Evolutionary conservation across 345 rosid species (phyloP).

Genomic region (Populus simonii): DNA sequence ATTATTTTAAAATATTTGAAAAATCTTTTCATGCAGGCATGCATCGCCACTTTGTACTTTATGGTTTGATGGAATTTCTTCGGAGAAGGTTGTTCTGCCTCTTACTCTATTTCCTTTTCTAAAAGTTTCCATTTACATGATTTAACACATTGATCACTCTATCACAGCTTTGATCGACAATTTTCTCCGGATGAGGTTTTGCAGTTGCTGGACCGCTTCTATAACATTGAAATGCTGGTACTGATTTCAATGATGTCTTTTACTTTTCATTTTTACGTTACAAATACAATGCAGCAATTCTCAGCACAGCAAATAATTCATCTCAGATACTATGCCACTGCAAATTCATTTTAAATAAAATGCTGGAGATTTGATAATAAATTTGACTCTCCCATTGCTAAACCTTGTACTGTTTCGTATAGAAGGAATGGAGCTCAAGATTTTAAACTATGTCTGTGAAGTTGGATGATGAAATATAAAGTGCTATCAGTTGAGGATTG

Average conservation of each 20-base stretch:
- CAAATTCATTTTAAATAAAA: neutral
- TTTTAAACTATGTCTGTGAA: neutral
- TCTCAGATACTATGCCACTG: neutral
- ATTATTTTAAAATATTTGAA: neutral
- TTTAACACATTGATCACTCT: conserved; percentile 8
- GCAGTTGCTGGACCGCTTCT: conserved; percentile 87
- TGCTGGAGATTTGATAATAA: neutral
- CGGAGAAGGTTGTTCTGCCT: conserved; percentile 59
- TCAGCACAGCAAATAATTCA: neutral
- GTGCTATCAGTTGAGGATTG: neutral
- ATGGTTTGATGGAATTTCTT: conserved; percentile 87
- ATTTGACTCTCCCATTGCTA: neutral
- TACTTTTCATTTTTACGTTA: neutral
- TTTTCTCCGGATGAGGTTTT: conserved; percentile 91
- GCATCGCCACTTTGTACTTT: conserved; percentile 90
- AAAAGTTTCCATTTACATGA: neutral
- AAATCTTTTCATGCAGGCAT: conserved; percentile 51
- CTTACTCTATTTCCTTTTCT: neutral
- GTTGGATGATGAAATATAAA: neutral
- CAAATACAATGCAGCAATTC: neutral
- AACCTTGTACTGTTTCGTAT: neutral
- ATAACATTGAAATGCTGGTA: conserved; percentile 95
- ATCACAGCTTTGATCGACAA: conserved; percentile 66
- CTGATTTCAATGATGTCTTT: neutral
- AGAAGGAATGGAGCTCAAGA: neutral